phyloP scores from a whole-genome alignment of 2,329 filamentous ascomycete species.

The Cercospora sp. region DNA sequence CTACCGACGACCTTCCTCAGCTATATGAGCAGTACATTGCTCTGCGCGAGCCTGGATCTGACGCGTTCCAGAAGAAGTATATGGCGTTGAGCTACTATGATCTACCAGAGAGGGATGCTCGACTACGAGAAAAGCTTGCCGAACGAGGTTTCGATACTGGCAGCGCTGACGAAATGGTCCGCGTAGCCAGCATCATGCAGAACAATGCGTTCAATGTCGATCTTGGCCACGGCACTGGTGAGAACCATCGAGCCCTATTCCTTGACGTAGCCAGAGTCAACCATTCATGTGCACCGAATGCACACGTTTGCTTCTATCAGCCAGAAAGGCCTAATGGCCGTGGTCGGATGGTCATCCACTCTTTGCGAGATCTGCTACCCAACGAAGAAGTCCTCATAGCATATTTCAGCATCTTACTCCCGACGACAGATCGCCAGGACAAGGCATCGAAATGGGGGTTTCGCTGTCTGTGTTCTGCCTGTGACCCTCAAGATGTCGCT shows the following conservation, averaged over 20 bases:
- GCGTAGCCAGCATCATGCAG: constrained; percentile 30
- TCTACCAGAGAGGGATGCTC: constrained; percentile 20
- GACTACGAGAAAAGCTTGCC: constrained; percentile 25
- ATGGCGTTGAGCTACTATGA: constrained; percentile 20
- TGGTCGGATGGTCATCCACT: constrained; percentile 28
- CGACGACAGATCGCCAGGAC: constrained; percentile 23
- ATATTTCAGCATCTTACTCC: constrained; percentile 30
- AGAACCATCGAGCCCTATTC: constrained; percentile 28
- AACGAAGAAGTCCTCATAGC: constrained; percentile 29
- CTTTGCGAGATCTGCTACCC: constrained; percentile 20
- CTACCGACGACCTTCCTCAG: constrained; percentile 30
- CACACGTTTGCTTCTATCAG: constrained; percentile 31
- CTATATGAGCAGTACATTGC: constrained; percentile 25
- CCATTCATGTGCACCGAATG: constrained; percentile 31
- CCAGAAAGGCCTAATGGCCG: background rate
- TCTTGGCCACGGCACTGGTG: constrained; percentile 21
- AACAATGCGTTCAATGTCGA: constrained; percentile 33
- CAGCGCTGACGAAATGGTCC: constrained; percentile 20
- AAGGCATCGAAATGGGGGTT: constrained; percentile 30
- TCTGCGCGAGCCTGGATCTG: constrained; percentile 13
- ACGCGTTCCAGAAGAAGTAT: constrained; percentile 20
- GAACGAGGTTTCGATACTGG: constrained; percentile 22
- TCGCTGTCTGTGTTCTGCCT: constrained; percentile 26
- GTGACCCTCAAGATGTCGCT: constrained; percentile 7
- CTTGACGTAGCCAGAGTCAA: constrained; percentile 28